phyloP scores from a whole-genome alignment of 345 rosid species.

The Anacardium occidentale region DNA sequence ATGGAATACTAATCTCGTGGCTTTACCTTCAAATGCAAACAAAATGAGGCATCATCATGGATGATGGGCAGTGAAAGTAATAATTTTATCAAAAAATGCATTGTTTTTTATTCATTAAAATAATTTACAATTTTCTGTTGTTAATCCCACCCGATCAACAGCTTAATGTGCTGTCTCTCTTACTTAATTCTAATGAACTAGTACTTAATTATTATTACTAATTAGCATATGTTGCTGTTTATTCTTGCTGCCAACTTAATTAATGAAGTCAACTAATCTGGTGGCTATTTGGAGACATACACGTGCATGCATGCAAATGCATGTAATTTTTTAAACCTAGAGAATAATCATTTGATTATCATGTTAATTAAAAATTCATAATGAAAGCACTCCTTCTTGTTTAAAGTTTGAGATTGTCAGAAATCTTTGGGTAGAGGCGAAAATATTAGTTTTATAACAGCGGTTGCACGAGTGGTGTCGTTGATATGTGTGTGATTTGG shows the following conservation, averaged over 20 bases:
- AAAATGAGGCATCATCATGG: too few species aligned
- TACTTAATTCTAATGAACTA: not conserved
- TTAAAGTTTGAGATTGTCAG: not conserved
- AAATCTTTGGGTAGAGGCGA: slow-evolving; percentile 5
- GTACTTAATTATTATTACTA: not conserved
- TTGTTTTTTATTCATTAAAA: not conserved
- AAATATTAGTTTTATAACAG: slow-evolving; percentile 13
- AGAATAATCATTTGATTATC: slow-evolving; percentile 1
- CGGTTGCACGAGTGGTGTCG: slow-evolving; percentile 66
- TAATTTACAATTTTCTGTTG: not conserved
- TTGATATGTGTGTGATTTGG: not conserved
- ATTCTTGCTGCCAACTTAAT: slow-evolving; percentile 13
- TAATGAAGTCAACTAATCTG: slow-evolving; percentile 40
- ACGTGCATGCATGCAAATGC: slow-evolving; percentile 52
- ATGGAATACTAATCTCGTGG: too few species aligned
- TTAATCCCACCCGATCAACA: slow-evolving; percentile 18
- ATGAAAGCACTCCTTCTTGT: not conserved
- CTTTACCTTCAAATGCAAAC: too few species aligned
- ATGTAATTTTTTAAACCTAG: not conserved
- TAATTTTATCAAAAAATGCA: not conserved
- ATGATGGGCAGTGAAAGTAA: too few species aligned
- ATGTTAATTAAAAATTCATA: not conserved
- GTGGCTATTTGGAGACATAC: slow-evolving; percentile 39
- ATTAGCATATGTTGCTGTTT: slow-evolving; percentile 20
- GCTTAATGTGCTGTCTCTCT: slow-evolving; percentile 5